Evolutionary conservation across 2,329 filamentous ascomycete species (phyloP).

Genomic region (Aspergillus tanneri): DNA sequence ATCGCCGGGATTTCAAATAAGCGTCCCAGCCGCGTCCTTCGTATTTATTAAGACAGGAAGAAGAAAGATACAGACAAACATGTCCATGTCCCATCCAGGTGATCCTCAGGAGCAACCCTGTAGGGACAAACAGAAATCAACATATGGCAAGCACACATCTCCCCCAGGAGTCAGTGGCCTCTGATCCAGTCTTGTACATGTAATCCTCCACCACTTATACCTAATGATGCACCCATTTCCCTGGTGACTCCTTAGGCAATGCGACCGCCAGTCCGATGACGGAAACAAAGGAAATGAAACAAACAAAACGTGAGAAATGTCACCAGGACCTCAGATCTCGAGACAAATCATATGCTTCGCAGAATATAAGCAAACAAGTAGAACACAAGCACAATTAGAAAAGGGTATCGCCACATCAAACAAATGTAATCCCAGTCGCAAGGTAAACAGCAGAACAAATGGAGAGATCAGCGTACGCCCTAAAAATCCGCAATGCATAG

Average conservation of each 20-base stretch:
- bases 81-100: conserved; percentile 2
- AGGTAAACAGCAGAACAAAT: conserved; percentile 14
- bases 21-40: conserved; percentile 22
- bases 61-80: conserved; percentile 21
- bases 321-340: conserved; percentile 13
- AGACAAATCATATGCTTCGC: conserved; percentile 10
- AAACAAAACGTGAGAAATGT: conserved; percentile 10
- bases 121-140: conserved; percentile 5
- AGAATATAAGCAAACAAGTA: conserved; percentile 13
- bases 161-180: conserved; percentile 10
- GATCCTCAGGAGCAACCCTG: conserved; percentile 13
- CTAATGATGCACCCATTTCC: conserved; percentile 21
- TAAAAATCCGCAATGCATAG: conserved; percentile 3
- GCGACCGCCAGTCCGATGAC: conserved; percentile 19
- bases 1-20: conserved; percentile 9
- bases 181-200: conserved; percentile 6
- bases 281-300: background rate
- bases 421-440: conserved; percentile 18
- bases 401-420: conserved; percentile 30
- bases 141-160: conserved; percentile 8
- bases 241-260: conserved; percentile 22
- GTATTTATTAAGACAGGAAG: conserved; percentile 21
- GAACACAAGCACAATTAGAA: conserved; percentile 16
- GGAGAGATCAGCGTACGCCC: conserved; percentile 14
- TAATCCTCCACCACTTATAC: conserved; percentile 18